A percentile compares a stretch with the other conserved stretches of the same genome.
These are phyloP conservation scores for Coprinopsis marcescibilis DNA, from an alignment of 768 basidiomycete genomes.

Conservation along the genomic window DNA sequence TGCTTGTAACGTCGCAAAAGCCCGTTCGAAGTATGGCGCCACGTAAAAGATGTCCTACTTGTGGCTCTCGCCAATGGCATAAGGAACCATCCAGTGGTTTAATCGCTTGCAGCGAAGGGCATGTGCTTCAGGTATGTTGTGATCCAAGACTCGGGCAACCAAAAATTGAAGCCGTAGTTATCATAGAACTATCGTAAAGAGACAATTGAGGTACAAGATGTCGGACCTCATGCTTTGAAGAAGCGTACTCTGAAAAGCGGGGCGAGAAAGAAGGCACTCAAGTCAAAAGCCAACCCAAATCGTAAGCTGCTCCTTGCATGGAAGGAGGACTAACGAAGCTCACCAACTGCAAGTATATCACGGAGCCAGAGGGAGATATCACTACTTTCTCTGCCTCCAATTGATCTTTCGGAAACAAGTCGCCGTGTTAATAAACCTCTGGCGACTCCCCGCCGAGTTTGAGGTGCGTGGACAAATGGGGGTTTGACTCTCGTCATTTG, in stretches of 20 bases:
- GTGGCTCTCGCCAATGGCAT: slow-evolving; percentile 83
- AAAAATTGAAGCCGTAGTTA: background rate
- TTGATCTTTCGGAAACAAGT: slow-evolving; percentile 76
- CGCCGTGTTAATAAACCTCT: slow-evolving; percentile 46
- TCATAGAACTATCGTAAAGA: slow-evolving; percentile 79
- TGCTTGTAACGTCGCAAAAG: background rate
- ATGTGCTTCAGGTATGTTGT: slow-evolving; percentile 70
- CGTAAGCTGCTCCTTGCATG: slow-evolving; percentile 27
- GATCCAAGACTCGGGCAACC: slow-evolving; percentile 3
- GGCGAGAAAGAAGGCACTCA: slow-evolving; percentile 44
- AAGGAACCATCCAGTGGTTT: slow-evolving; percentile 78
- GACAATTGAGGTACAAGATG: slow-evolving; percentile 59
- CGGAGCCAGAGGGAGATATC: slow-evolving; percentile 69
- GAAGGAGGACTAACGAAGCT: slow-evolving; percentile 1
- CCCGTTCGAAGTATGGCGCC: slow-evolving; percentile 42
- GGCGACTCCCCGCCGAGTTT: slow-evolving; percentile 75
- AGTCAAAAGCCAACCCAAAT: slow-evolving; percentile 54
- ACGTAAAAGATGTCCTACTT: slow-evolving; percentile 64
- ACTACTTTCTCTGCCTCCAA: slow-evolving; percentile 83
- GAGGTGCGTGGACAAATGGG: slow-evolving; percentile 44
- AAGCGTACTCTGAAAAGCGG: slow-evolving; percentile 62
- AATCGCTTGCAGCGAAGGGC: slow-evolving; percentile 86
- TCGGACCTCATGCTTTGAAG: slow-evolving; percentile 54
- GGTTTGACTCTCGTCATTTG: slow-evolving; percentile 4
- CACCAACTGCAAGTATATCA: slow-evolving; percentile 62